phyloP scores from a whole-genome alignment of 257 asterid genomes.

The Mitragyna speciosa region DNA sequence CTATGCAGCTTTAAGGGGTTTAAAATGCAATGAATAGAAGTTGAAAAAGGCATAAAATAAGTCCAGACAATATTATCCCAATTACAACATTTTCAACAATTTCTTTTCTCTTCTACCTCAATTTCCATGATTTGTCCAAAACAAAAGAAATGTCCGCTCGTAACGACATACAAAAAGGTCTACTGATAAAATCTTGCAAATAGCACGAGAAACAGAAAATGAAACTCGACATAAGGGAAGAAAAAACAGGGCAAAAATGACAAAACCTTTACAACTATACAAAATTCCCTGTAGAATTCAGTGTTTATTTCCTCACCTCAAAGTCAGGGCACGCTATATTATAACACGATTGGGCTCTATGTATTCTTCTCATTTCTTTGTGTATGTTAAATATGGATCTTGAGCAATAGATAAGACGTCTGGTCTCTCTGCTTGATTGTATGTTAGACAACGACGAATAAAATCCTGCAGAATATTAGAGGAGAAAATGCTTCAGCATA shows the following conservation, averaged over 20 bases:
- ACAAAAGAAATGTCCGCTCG: not conserved
- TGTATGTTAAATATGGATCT: constrained; percentile 75
- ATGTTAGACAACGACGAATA: constrained; percentile 88
- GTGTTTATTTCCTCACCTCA: constrained; percentile 17
- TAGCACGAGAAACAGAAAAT: not conserved
- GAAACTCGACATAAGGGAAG: not conserved
- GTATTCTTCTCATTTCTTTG: constrained; percentile 59
- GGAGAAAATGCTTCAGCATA: not conserved
- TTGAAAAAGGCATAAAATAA: not conserved
- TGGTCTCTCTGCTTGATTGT: constrained; percentile 87
- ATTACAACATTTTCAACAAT: not conserved
- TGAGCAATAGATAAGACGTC: constrained; percentile 84
- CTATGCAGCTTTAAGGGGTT: not conserved
- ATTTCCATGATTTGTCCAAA: not conserved
- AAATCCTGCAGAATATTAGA: constrained; percentile 59
- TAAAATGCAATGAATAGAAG: not conserved
- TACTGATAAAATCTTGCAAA: not conserved
- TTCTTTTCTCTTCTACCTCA: not conserved
- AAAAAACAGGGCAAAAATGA: constrained; percentile 26
- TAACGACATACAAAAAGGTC: not conserved
- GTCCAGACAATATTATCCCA: not conserved
- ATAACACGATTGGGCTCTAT: not conserved
- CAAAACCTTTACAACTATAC: constrained; percentile 46
- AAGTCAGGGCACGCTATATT: constrained; percentile 4
- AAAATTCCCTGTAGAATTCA: constrained; percentile 35